Conservation (phyloP, 352 stramenopile species). For the Globisporangium okanoganense region DNA sequence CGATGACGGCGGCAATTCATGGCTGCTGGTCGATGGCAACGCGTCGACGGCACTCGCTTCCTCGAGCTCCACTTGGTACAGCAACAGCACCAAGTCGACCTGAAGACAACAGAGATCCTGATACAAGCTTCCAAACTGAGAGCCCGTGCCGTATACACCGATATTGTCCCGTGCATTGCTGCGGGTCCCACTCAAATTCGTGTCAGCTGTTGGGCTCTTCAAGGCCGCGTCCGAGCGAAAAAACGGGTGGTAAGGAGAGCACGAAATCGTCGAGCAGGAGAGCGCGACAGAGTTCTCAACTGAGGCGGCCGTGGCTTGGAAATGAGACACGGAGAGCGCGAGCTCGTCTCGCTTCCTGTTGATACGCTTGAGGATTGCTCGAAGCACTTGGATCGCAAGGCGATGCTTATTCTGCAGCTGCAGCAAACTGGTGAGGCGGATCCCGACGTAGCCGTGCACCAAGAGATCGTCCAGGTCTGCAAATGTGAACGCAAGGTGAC, state of each 20-base stretch:
- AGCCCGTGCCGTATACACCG: constrained; percentile 48
- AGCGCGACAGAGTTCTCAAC: constrained; percentile 9
- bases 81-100: constrained; percentile 39
- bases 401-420: constrained; percentile 23
- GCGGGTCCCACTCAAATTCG: background rate
- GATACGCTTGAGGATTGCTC: constrained; percentile 32
- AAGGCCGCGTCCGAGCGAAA: constrained; percentile 14
- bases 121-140: constrained; percentile 41
- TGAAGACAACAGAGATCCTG: constrained; percentile 62
- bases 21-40: constrained; percentile 2
- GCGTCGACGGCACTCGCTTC: constrained; percentile 29
- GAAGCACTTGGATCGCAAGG: constrained; percentile 30
- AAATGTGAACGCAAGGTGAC: constrained; percentile 35
- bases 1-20: background rate
- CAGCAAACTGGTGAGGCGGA: constrained; percentile 39
- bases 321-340: constrained; percentile 29
- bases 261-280: constrained; percentile 36
- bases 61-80: constrained; percentile 60
- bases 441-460: constrained; percentile 36
- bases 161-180: constrained; percentile 26
- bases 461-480: constrained; percentile 53
- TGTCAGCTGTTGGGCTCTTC: background rate
- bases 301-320: constrained; percentile 12
- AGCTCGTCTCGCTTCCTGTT: constrained; percentile 37
- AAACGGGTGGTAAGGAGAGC: constrained; percentile 10